Percentiles rank a stretch among this genome's conserved stretches.
These are phyloP conservation scores for Talaromyces atroroseus DNA, from an alignment of 2,329 filamentous ascomycete genomes.

Conservation along the genomic window DNA sequence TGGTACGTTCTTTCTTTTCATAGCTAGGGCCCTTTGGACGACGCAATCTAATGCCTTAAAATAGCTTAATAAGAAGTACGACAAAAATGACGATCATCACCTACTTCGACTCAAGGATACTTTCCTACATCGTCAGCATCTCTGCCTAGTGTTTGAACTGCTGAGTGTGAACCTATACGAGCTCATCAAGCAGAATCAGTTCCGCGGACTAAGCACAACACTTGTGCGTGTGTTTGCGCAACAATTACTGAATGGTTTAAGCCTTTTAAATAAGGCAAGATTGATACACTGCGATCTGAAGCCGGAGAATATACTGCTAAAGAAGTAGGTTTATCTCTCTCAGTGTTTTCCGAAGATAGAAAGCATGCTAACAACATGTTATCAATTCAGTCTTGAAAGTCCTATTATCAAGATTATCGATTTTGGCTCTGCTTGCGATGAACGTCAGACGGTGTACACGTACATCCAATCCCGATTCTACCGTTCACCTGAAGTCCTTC, in stretches of 20 bases:
- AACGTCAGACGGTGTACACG: conserved; percentile 96
- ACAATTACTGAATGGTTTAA: conserved; percentile 86
- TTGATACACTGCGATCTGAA: conserved; percentile 98
- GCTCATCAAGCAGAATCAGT: conserved; percentile 98
- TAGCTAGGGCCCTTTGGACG: background rate
- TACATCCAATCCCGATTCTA: conserved; percentile 99
- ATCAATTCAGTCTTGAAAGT: conserved; percentile 65
- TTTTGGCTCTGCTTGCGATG: conserved; percentile 96
- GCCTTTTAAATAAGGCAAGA: conserved; percentile 89
- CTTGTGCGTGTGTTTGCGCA: conserved; percentile 96
- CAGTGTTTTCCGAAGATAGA: background rate
- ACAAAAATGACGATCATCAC: conserved; percentile 99
- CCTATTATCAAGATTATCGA: conserved; percentile 99
- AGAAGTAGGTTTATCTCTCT: conserved; percentile 58
- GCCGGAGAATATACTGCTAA: conserved; percentile 93
- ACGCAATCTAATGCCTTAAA: background rate
- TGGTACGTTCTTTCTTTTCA: conserved; percentile 54
- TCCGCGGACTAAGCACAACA: conserved; percentile 92
- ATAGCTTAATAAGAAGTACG: conserved; percentile 93
- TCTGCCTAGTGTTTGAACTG: conserved; percentile 93
- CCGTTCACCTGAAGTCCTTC: conserved; percentile 86
- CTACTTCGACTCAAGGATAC: conserved; percentile 91
- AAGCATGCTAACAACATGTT: conserved; percentile 2
- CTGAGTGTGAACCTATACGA: conserved; percentile 97
- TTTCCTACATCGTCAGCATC: conserved; percentile 94